These are phyloP conservation scores for Rhododendron ferrugineum DNA, from an alignment of 148 eudicot genomes.

Conservation along the genomic window DNA sequence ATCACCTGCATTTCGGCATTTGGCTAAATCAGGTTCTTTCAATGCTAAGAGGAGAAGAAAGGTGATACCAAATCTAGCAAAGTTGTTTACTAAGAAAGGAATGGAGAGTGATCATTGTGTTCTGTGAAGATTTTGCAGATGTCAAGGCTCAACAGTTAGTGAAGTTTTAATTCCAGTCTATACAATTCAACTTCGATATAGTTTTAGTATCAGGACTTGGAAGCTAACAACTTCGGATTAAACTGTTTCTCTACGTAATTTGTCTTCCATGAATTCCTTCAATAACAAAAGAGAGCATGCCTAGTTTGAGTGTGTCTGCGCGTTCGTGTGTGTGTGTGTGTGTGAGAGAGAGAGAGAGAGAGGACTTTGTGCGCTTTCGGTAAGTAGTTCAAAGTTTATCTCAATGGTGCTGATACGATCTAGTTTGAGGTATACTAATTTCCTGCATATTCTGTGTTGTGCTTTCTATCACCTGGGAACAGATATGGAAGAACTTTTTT, in stretches of 20 bases:
- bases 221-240: background rate
- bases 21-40: constrained; percentile 36
- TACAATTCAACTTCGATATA: background rate
- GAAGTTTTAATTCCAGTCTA: background rate
- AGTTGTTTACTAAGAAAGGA: constrained; percentile 40
- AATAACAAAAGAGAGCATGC: background rate
- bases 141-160: background rate
- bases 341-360: background rate
- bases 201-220: background rate
- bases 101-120: constrained; percentile 14
- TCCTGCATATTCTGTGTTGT: background rate
- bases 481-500: background rate
- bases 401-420: background rate
- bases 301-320: background rate
- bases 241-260: background rate
- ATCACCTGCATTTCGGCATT: constrained; percentile 42
- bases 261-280: background rate
- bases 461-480: background rate
- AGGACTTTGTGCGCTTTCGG: background rate
- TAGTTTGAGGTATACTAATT: background rate
- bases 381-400: background rate
- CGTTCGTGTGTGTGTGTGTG: background rate
- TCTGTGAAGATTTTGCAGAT: constrained; percentile 16
- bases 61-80: constrained; percentile 44
- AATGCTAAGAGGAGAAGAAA: constrained; percentile 46